Conservation (phyloP, 202 grass and related monocot species). For the Setaria viridis region DNA sequence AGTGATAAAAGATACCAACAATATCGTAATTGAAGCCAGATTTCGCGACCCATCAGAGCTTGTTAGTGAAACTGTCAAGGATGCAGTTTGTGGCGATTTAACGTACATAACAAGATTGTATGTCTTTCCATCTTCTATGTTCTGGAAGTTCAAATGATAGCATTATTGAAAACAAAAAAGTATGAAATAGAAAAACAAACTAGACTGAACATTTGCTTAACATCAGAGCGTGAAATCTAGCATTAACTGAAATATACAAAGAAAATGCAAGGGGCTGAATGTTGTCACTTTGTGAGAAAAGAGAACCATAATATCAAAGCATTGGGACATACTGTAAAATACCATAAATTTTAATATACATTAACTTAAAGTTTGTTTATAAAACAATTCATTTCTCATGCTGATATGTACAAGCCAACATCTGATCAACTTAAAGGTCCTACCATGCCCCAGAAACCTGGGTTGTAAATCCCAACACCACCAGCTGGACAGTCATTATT, state of each 20-base stretch:
- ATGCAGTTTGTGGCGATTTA: conserved; percentile 55
- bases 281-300: neutral
- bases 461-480: conserved; percentile 94
- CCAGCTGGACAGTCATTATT: conserved; percentile 60
- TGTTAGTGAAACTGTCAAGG: conserved; percentile 68
- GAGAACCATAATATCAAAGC: neutral
- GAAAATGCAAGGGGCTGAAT: conserved; percentile 1
- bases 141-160: conserved; percentile 62
- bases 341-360: neutral
- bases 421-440: neutral
- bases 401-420: neutral
- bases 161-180: conserved; percentile 10
- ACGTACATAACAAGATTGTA: conserved; percentile 86
- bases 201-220: neutral
- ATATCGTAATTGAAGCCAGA: conserved; percentile 64
- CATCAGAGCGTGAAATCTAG: neutral
- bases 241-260: neutral
- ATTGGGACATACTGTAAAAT: neutral
- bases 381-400: neutral
- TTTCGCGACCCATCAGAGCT: conserved; percentile 72
- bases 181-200: conserved; percentile 4
- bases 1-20: conserved; percentile 51
- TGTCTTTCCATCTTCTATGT: conserved; percentile 82
- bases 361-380: neutral
- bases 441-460: conserved; percentile 99